Evolutionary conservation across 768 basidiomycete species (phyloP).

Genomic region (Amanita fuliginea): DNA sequence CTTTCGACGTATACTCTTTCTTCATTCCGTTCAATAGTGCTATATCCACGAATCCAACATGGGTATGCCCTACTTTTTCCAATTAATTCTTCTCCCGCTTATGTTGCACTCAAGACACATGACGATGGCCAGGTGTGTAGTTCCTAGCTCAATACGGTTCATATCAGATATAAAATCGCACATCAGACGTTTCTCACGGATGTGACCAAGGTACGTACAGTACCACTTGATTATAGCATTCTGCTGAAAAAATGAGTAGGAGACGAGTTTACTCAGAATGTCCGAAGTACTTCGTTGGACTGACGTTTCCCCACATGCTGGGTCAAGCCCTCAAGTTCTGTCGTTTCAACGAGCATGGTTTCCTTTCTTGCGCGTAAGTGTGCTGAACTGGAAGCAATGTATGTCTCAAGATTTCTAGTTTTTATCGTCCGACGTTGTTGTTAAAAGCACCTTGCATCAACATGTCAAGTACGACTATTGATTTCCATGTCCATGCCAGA

Average conservation of each 20-base stretch:
- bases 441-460: slow-evolving; percentile 42
- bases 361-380: slow-evolving; percentile 37
- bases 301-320: slow-evolving; percentile 26
- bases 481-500: background rate
- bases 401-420: slow-evolving; percentile 25
- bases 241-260: slow-evolving; percentile 20
- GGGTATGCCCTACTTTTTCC: slow-evolving; percentile 22
- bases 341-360: slow-evolving; percentile 53
- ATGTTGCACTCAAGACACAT: slow-evolving; percentile 20
- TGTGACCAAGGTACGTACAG: slow-evolving; percentile 24
- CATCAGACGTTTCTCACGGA: slow-evolving; percentile 26
- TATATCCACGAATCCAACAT: slow-evolving; percentile 23
- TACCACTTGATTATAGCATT: background rate
- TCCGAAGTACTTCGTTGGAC: slow-evolving; percentile 37
- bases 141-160: background rate
- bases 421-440: slow-evolving; percentile 44
- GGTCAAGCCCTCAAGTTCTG: slow-evolving; percentile 20
- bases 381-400: background rate
- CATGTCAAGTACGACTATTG: slow-evolving; percentile 34
- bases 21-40: slow-evolving; percentile 25
- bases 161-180: background rate
- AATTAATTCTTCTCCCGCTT: background rate
- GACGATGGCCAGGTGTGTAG: slow-evolving; percentile 40
- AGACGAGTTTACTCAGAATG: slow-evolving; percentile 39
- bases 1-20: slow-evolving; percentile 37